Percentiles rank a stretch among this genome's conserved stretches.
Conservation (phyloP, 2,329 filamentous ascomycete genomes). For the Aspergillus sp. region DNA sequence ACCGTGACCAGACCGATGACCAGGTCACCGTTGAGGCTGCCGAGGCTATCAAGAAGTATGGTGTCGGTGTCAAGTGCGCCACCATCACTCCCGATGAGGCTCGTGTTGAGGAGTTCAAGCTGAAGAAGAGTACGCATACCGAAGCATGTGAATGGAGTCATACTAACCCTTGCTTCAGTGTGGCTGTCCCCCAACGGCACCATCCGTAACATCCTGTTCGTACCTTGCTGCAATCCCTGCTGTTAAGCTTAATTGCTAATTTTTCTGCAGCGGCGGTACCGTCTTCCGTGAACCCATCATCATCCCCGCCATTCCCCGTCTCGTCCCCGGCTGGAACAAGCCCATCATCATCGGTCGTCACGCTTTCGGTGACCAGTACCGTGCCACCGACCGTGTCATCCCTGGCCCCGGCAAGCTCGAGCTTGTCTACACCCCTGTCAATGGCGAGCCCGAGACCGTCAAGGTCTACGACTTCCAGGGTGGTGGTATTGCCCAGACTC, state of each 20-base stretch:
- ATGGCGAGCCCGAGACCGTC: conserved; percentile 77
- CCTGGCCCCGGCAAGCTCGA: conserved; percentile 81
- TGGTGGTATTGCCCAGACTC: conserved; percentile 85
- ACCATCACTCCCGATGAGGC: conserved; percentile 98
- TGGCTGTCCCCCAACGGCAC: conserved; percentile 98
- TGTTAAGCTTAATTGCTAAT: conserved; percentile 22
- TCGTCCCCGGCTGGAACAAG: conserved; percentile 97
- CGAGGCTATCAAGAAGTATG: conserved; percentile 98
- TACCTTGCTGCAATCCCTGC: conserved; percentile 1
- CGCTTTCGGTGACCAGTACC: conserved; percentile 98
- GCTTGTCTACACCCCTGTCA: conserved; percentile 88
- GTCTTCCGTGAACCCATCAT: conserved; percentile 99
- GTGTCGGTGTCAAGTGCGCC: conserved; percentile 97
- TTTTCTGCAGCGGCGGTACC: conserved; percentile 68
- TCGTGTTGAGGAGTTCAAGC: conserved; percentile 94
- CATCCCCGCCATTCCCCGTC: conserved; percentile 86
- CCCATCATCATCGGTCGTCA: conserved; percentile 99
- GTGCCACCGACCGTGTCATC: conserved; percentile 87
- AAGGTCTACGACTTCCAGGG: conserved; percentile 89
- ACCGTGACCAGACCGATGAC: conserved; percentile 94
- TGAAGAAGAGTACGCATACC: conserved; percentile 83
- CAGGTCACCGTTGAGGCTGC: conserved; percentile 93
- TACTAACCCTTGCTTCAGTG: conserved; percentile 58
- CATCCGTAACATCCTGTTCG: conserved; percentile 64
- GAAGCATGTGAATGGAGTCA: conserved; percentile 7